A percentile compares a stretch with the other conserved stretches of the same genome.
Conservation (phyloP, 805 yeast species). For the Candida ulmi region DNA sequence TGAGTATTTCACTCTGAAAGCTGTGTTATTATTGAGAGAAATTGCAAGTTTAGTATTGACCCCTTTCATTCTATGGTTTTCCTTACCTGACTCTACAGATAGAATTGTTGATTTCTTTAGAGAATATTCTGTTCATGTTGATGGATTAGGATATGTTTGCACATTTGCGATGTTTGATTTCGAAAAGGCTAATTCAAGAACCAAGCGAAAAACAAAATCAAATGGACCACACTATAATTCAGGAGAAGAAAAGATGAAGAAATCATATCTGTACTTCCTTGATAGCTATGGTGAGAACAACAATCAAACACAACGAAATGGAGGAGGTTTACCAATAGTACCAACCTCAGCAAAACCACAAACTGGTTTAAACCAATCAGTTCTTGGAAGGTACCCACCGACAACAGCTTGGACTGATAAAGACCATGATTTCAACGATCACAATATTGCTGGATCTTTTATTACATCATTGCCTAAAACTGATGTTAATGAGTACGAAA, state of each 20-base stretch:
- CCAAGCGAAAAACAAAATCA: slow-evolving; percentile 12
- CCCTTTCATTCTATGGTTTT: slow-evolving; percentile 86
- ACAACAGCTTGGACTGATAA: not conserved
- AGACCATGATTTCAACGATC: slow-evolving; percentile 3
- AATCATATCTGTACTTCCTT: slow-evolving; percentile 80
- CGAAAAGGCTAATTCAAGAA: slow-evolving; percentile 46
- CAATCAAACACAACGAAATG: slow-evolving; percentile 25
- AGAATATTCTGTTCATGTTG: slow-evolving; percentile 84
- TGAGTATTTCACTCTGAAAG: slow-evolving; percentile 64
- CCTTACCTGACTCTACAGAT: slow-evolving; percentile 68
- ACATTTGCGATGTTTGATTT: slow-evolving; percentile 89
- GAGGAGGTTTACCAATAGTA: slow-evolving; percentile 3
- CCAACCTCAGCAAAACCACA: slow-evolving; percentile 2
- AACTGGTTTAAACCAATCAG: slow-evolving; percentile 1
- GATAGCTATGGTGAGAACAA: slow-evolving; percentile 65
- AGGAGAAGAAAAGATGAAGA: slow-evolving; percentile 81
- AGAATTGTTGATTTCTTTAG: slow-evolving; percentile 85
- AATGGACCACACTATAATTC: slow-evolving; percentile 34
- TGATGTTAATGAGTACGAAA: slow-evolving; percentile 25
- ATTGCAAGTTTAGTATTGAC: slow-evolving; percentile 75
- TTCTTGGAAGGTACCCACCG: not conserved
- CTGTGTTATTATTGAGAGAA: slow-evolving; percentile 69
- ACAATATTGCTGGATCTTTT: slow-evolving; percentile 37
- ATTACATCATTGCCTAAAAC: slow-evolving; percentile 32
- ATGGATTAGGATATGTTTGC: slow-evolving; percentile 93